Conservation (phyloP, 371 early-diverging fungal genomes). For the Mucor mucedo region DNA sequence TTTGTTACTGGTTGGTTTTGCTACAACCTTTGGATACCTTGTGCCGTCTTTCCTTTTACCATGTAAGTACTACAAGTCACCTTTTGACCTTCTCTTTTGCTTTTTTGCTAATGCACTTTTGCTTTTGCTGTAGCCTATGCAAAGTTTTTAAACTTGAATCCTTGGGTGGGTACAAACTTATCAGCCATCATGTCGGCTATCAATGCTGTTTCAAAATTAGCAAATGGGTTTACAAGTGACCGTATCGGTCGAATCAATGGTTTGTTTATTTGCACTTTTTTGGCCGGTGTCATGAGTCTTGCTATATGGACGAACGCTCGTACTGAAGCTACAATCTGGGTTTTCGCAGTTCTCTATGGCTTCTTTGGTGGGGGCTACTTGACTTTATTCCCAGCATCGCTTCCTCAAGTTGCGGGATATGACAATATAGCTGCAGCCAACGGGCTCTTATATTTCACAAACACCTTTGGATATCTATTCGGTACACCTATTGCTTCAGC, state of each 20-base stretch:
- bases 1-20: conserved; percentile 30
- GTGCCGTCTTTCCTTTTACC: conserved; percentile 1
- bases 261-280: conserved; percentile 47
- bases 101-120: no score
- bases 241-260: conserved; percentile 62
- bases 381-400: conserved; percentile 51
- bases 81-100: no score
- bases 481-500: conserved; percentile 58
- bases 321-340: conserved; percentile 42
- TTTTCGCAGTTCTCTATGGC: conserved; percentile 49
- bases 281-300: conserved; percentile 45
- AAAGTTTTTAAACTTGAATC: conserved; percentile 32
- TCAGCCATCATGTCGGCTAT: conserved; percentile 56
- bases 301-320: conserved; percentile 47
- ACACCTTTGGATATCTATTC: conserved; percentile 53
- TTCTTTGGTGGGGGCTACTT: conserved; percentile 63
- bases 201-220: conserved; percentile 48
- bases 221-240: conserved; percentile 55
- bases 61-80: conserved; percentile 7
- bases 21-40: conserved; percentile 31
- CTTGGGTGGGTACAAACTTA: conserved; percentile 42
- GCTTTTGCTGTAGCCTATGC: conserved; percentile 36
- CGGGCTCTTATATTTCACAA: conserved; percentile 52
- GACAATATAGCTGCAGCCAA: conserved; percentile 51
- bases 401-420: conserved; percentile 53